phyloP scores from a whole-genome alignment of 2,329 filamentous ascomycete genomes.

The Chaetomiaceae sp. region DNA sequence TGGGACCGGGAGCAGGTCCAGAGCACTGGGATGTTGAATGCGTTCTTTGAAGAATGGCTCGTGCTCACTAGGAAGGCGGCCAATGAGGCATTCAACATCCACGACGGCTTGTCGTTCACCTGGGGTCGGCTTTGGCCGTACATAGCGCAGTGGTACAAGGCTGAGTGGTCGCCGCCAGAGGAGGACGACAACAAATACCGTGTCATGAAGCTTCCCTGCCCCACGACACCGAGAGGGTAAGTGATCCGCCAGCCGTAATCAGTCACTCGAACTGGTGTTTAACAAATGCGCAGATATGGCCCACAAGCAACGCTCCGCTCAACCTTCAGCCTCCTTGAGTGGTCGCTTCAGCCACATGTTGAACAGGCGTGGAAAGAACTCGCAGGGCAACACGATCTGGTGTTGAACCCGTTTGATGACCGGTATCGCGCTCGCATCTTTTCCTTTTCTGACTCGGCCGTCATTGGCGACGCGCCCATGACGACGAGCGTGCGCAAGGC shows the following conservation, averaged over 20 bases:
- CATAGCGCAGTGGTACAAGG: constrained; percentile 42
- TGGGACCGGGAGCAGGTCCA: constrained; percentile 43
- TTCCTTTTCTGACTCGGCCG: constrained; percentile 35
- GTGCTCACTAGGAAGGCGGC: constrained; percentile 38
- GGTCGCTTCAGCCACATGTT: constrained; percentile 42
- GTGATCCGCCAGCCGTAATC: constrained; percentile 5
- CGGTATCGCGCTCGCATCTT: constrained; percentile 44
- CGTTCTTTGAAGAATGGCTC: constrained; percentile 47
- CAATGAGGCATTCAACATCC: constrained; percentile 47
- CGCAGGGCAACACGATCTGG: constrained; percentile 37
- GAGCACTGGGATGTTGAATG: constrained; percentile 44
- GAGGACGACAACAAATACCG: constrained; percentile 17
- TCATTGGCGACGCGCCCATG: constrained; percentile 23
- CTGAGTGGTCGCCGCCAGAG: constrained; percentile 34
- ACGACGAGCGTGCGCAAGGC: constrained; percentile 31
- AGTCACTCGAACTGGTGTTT: not conserved
- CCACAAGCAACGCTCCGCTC: constrained; percentile 37
- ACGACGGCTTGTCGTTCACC: constrained; percentile 42
- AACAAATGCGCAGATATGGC: constrained; percentile 37
- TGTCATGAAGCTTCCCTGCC: constrained; percentile 13
- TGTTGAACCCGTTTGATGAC: constrained; percentile 39
- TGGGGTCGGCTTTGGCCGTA: constrained; percentile 47
- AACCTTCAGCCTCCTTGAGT: constrained; percentile 41
- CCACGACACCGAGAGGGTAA: constrained; percentile 15
- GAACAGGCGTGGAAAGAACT: constrained; percentile 43